phyloP scores from a whole-genome alignment of 2,329 filamentous ascomycete genomes.

The Lasiodiplodia hormozganensis region DNA sequence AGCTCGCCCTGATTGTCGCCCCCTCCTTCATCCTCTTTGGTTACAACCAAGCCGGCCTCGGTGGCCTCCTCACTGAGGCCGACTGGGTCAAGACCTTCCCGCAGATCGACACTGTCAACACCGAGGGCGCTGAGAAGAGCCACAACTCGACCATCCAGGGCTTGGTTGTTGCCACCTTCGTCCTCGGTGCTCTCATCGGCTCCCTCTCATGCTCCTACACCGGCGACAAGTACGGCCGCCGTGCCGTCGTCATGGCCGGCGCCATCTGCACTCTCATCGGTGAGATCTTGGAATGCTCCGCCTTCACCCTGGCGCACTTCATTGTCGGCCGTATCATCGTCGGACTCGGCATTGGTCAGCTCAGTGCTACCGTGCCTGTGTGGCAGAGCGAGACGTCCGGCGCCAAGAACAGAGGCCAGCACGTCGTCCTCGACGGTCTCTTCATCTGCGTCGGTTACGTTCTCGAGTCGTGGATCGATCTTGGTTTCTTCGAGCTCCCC shows the following conservation, averaged over 20 bases:
- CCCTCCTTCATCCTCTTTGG: conserved; percentile 58
- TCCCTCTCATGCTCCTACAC: conserved; percentile 54
- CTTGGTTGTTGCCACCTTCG: conserved; percentile 54
- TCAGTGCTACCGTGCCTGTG: conserved; percentile 55
- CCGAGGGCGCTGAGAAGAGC: conserved; percentile 50
- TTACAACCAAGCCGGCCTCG: conserved; percentile 61
- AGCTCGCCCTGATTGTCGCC: conserved; percentile 48
- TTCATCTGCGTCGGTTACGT: conserved; percentile 56
- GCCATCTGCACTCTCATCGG: conserved; percentile 52
- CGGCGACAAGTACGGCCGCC: conserved; percentile 55
- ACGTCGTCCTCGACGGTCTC: conserved; percentile 53
- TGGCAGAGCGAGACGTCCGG: conserved; percentile 54
- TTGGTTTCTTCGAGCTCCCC: conserved; percentile 50
- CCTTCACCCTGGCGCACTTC: conserved; percentile 56
- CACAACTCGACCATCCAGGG: conserved; percentile 55
- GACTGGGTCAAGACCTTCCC: conserved; percentile 56
- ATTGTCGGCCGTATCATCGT: conserved; percentile 54
- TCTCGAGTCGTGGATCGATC: conserved; percentile 57
- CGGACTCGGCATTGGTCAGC: conserved; percentile 52
- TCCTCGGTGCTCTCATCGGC: conserved; percentile 55
- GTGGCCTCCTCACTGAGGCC: conserved; percentile 52
- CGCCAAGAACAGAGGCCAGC: conserved; percentile 48
- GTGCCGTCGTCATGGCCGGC: conserved; percentile 52
- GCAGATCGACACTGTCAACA: conserved; percentile 56
- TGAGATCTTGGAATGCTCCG: conserved; percentile 52